Conservation (phyloP, 2,329 filamentous ascomycete genomes). For the Ilyonectria mors-panacis region DNA sequence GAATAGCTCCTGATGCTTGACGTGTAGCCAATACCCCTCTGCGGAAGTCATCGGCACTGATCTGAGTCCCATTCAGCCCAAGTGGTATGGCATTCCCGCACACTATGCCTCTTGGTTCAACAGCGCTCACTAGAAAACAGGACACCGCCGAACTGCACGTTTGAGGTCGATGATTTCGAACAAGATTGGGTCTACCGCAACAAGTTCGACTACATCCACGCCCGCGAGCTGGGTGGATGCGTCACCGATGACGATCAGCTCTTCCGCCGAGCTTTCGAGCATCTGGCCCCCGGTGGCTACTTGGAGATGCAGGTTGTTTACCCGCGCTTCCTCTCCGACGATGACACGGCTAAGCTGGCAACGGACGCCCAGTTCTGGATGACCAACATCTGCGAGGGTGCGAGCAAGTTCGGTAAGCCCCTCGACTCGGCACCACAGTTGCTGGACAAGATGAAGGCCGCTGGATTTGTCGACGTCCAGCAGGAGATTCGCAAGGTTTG, state of each 20-base stretch:
- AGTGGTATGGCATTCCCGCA: not conserved
- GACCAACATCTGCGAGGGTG: not conserved
- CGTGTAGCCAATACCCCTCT: constrained; percentile 48
- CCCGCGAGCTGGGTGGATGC: constrained; percentile 50
- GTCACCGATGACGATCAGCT: constrained; percentile 47
- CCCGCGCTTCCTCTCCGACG: constrained; percentile 53
- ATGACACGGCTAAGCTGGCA: constrained; percentile 50
- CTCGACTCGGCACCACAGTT: not conserved
- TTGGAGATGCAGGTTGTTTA: constrained; percentile 58
- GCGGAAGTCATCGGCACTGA: constrained; percentile 55
- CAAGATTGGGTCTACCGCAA: constrained; percentile 62
- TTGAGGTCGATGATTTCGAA: constrained; percentile 71
- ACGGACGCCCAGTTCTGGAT: not conserved
- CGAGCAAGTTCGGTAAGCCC: not conserved
- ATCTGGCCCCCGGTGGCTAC: constrained; percentile 62
- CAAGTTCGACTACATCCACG: constrained; percentile 50
- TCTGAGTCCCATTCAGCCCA: constrained; percentile 58
- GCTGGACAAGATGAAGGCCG: not conserved
- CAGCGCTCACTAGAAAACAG: constrained; percentile 34
- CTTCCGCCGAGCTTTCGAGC: constrained; percentile 37
- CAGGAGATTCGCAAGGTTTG: constrained; percentile 2
- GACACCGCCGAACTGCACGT: constrained; percentile 71
- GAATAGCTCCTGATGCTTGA: not conserved
- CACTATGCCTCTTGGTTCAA: not conserved
- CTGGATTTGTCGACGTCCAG: not conserved